phyloP scores from a whole-genome alignment of 2,329 filamentous ascomycete genomes.

The Paecilomyces formosus region DNA sequence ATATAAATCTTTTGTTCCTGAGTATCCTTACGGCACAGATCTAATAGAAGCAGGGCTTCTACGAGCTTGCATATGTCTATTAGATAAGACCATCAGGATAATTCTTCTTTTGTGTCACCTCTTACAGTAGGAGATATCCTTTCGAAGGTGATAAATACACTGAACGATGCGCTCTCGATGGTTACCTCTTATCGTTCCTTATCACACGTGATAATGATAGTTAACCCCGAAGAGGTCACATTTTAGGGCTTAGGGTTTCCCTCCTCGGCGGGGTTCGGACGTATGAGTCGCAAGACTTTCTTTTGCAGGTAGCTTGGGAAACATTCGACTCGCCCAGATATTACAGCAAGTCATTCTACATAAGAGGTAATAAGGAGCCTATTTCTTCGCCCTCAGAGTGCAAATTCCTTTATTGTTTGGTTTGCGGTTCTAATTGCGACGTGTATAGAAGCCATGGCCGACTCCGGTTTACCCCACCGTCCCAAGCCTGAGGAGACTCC shows the following conservation, averaged over 20 bases:
- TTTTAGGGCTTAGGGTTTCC: slow-evolving; percentile 28
- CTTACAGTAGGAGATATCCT: not conserved
- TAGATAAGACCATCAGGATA: too few relatives aligned
- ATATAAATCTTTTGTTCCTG: not conserved
- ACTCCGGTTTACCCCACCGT: slow-evolving; percentile 32
- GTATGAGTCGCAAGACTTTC: slow-evolving; percentile 1
- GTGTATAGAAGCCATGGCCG: slow-evolving; percentile 24
- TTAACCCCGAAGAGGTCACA: slow-evolving; percentile 11
- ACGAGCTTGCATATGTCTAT: not conserved
- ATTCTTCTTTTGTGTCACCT: not conserved
- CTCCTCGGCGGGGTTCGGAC: slow-evolving; percentile 23
- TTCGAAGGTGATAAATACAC: too few relatives aligned
- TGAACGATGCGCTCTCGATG: too few relatives aligned
- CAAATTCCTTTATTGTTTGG: not conserved
- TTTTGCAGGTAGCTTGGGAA: slow-evolving; percentile 2
- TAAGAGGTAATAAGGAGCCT: not conserved
- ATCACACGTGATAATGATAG: not conserved
- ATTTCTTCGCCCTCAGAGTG: not conserved
- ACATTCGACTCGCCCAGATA: not conserved
- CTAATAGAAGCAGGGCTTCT: not conserved
- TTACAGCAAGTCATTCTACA: not conserved
- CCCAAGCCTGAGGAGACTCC: slow-evolving; percentile 30
- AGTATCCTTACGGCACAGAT: not conserved
- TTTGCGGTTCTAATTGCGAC: not conserved
- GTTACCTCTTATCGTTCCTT: not conserved